A percentile compares a stretch with the other conserved stretches of the same genome.
Evolutionary conservation across 1,284 basidiomycete genomes (phyloP).

Genomic region (Marasmius sp.): DNA sequence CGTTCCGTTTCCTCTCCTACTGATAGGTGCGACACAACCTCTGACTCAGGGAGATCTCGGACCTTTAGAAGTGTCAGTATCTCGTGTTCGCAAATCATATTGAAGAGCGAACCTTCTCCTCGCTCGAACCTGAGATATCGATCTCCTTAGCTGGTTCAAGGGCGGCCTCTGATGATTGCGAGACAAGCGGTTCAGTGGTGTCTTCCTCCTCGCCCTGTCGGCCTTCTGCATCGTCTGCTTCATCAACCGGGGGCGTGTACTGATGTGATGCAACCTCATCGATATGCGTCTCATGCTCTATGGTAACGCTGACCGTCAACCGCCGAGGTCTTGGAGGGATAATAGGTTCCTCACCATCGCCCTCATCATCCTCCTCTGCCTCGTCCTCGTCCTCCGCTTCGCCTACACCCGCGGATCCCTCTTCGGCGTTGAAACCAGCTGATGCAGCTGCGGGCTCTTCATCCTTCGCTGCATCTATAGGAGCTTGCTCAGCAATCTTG

Average conservation of each 20-base stretch:
- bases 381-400: not conserved
- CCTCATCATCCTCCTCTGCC: not conserved
- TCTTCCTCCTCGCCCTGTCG: not conserved
- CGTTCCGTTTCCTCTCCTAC: constrained; percentile 19
- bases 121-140: not conserved
- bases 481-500: not conserved
- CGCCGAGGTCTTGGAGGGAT: not conserved
- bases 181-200: too few species aligned
- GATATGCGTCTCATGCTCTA: not conserved
- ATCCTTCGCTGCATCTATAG: not conserved
- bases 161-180: too few species aligned
- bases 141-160: too few species aligned
- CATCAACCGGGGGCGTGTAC: not conserved
- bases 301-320: not conserved
- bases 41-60: not conserved
- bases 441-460: not conserved
- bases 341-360: not conserved
- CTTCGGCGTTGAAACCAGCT: not conserved
- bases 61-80: not conserved
- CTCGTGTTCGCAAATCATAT: not conserved
- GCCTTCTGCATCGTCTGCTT: not conserved
- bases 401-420: not conserved
- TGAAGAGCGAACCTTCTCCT: not conserved
- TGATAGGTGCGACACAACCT: not conserved
- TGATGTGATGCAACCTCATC: not conserved